Conservation (phyloP, 768 basidiomycete species). For the Termitomyces sp. region DNA sequence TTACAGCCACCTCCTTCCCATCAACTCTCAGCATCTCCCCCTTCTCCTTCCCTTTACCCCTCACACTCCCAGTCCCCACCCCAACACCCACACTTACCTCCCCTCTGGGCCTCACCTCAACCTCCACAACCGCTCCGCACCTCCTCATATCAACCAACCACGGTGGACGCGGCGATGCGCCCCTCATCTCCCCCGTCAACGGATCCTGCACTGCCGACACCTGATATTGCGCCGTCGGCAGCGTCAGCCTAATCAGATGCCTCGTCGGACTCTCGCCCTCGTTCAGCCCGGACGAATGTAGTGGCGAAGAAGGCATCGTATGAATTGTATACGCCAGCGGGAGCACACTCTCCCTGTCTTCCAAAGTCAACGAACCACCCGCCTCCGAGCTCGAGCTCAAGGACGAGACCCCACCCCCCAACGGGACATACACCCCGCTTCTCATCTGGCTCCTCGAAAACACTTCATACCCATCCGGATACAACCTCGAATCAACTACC, state of each 20-base stretch:
- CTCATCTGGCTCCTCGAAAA: conserved; percentile 38
- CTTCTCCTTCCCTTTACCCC: conserved; percentile 18
- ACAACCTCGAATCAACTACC: conserved; percentile 77
- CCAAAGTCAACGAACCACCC: neutral
- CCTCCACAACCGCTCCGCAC: conserved; percentile 40
- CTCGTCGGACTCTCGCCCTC: conserved; percentile 49
- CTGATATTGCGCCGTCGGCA: conserved; percentile 83
- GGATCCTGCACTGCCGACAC: conserved; percentile 77
- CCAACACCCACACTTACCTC: conserved; percentile 17
- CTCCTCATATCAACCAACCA: conserved; percentile 72
- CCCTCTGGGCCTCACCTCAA: conserved; percentile 47
- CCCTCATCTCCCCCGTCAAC: conserved; percentile 62
- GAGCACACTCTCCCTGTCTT: conserved; percentile 25
- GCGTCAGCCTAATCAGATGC: conserved; percentile 70
- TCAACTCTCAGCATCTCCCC: conserved; percentile 28
- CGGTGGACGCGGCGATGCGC: conserved; percentile 55
- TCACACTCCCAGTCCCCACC: conserved; percentile 27
- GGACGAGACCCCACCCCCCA: conserved; percentile 9
- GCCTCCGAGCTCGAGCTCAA: neutral
- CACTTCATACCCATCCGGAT: conserved; percentile 70
- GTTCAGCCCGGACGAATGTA: conserved; percentile 65
- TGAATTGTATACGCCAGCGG: conserved; percentile 60
- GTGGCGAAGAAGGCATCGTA: conserved; percentile 76
- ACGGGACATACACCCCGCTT: conserved; percentile 27
- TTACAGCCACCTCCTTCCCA: conserved; percentile 51